Conservation (phyloP, 31 red algal genomes). For the Odonthalia washingtoniensis region DNA sequence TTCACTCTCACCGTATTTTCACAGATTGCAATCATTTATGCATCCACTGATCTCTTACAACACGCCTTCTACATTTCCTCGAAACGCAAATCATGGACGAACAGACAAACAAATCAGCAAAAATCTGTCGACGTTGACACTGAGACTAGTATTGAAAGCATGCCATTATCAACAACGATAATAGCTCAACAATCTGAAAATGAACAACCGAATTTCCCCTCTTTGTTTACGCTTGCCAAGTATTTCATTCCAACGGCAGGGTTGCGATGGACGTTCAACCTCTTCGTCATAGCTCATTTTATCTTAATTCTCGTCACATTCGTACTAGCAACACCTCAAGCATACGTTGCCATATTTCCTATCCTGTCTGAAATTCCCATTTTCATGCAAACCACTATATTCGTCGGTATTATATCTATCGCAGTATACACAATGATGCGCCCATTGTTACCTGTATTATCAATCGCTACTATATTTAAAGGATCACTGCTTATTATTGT, state of each 20-base stretch:
- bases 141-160: too few relatives aligned
- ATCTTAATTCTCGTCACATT: slow-evolving; percentile 87
- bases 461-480: slow-evolving; percentile 73
- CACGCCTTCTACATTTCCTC: slow-evolving; percentile 39
- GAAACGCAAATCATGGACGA: too few relatives aligned
- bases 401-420: slow-evolving; percentile 31
- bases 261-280: slow-evolving; percentile 68
- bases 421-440: slow-evolving; percentile 8
- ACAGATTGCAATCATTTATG: slow-evolving; percentile 67
- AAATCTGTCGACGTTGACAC: too few relatives aligned
- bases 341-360: slow-evolving; percentile 76
- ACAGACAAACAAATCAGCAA: too few relatives aligned
- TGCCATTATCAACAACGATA: too few relatives aligned
- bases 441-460: slow-evolving; percentile 69
- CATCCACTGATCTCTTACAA: slow-evolving; percentile 86
- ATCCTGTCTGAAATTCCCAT: slow-evolving; percentile 24
- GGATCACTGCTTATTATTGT: slow-evolving; percentile 67
- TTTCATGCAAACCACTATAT: slow-evolving; percentile 6
- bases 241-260: slow-evolving; percentile 53
- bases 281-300: slow-evolving; percentile 80
- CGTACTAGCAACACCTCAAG: slow-evolving; percentile 88
- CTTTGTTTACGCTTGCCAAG: slow-evolving; percentile 67
- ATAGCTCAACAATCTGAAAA: too few relatives aligned
- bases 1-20: slow-evolving; percentile 78
- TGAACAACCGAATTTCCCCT: slow-evolving; percentile 38